Conservation (phyloP, 169 alveolate species). For the Plasmodium malariae region DNA sequence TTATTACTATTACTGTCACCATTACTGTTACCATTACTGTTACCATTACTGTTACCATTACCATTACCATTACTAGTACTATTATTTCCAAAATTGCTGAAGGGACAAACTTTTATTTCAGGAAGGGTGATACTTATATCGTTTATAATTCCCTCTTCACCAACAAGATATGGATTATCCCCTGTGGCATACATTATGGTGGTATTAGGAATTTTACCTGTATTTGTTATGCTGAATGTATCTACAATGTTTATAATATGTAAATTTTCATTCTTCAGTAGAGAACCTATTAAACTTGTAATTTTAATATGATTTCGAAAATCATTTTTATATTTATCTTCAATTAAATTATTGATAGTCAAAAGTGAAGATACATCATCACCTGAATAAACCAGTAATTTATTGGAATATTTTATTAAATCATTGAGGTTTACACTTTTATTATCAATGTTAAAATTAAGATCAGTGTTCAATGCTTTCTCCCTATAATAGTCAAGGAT, state of each 20-base stretch:
- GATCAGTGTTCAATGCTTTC: slow-evolving; percentile 41
- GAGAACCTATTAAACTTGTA: slow-evolving; percentile 72
- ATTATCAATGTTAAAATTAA: slow-evolving; percentile 33
- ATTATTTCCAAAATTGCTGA: slow-evolving; percentile 24
- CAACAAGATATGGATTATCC: slow-evolving; percentile 69
- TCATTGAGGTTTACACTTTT: slow-evolving; percentile 15
- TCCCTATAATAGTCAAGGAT: slow-evolving; percentile 62
- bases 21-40: neutral
- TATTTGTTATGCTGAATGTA: slow-evolving; percentile 27
- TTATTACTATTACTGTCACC: neutral
- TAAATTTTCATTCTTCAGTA: slow-evolving; percentile 51
- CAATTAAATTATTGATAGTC: slow-evolving; percentile 45
- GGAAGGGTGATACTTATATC: slow-evolving; percentile 64
- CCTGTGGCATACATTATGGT: slow-evolving; percentile 44
- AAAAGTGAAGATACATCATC: slow-evolving; percentile 49
- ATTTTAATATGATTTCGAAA: slow-evolving; percentile 75
- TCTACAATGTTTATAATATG: slow-evolving; percentile 68
- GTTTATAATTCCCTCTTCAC: slow-evolving; percentile 30
- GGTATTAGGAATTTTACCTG: slow-evolving; percentile 50
- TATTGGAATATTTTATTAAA: slow-evolving; percentile 59
- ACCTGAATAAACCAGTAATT: slow-evolving; percentile 35
- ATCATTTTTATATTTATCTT: slow-evolving; percentile 55
- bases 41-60: neutral
- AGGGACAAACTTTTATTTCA: slow-evolving; percentile 60
- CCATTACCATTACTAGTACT: too few species aligned